Percentiles rank a stretch among this genome's conserved stretches.
Conservation (phyloP, 2,329 filamentous ascomycete species). For the Aspergillus pseudoterreus region DNA sequence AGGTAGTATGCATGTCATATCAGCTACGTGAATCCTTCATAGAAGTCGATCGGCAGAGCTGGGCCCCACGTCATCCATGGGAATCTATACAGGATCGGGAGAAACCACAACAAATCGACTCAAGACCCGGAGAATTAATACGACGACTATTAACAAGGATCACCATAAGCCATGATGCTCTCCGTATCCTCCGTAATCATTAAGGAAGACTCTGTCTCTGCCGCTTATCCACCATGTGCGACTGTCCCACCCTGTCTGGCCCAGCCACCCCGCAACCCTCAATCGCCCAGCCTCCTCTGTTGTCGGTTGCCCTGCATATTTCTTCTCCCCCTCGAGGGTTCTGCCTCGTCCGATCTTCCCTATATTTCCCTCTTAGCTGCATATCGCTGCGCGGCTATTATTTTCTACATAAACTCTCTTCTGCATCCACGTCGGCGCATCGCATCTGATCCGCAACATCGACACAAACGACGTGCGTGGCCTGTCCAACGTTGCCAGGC, state of each 20-base stretch:
- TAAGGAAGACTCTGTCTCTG: not conserved
- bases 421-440: not conserved
- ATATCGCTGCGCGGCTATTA: not conserved
- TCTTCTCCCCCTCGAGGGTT: not conserved
- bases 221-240: not conserved
- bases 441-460: not conserved
- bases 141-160: too few relatives aligned
- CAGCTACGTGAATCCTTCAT: too few relatives aligned
- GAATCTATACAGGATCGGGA: too few relatives aligned
- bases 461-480: not conserved
- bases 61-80: too few relatives aligned
- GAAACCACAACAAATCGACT: too few relatives aligned
- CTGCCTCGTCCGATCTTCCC: not conserved
- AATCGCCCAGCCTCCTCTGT: constrained; percentile 31
- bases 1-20: too few relatives aligned
- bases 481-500: not conserved
- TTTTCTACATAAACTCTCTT: not conserved
- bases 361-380: not conserved
- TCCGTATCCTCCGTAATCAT: too few relatives aligned
- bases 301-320: constrained; percentile 8
- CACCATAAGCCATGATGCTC: too few relatives aligned
- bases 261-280: constrained; percentile 29
- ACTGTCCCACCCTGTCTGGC: constrained; percentile 3
- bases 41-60: too few relatives aligned
- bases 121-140: too few relatives aligned